phyloP scores from a whole-genome alignment of 2,329 filamentous ascomycete genomes.

The Paraphoma chrysanthemicola region DNA sequence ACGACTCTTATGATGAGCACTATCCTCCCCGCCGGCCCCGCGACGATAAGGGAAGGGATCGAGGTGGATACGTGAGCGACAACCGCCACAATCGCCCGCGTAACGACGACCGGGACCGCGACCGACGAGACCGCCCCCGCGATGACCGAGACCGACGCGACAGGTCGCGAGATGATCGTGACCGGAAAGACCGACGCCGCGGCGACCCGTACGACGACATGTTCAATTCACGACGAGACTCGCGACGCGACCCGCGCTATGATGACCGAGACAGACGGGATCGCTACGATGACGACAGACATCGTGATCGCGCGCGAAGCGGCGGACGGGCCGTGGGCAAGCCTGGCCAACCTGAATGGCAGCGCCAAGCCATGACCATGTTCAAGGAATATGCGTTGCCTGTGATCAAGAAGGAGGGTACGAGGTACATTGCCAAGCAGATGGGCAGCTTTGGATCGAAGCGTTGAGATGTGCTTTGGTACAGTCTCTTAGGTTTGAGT shows the following conservation, averaged over 20 bases:
- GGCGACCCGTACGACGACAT: constrained; percentile 28
- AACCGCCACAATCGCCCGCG: constrained; percentile 30
- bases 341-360: constrained; percentile 33
- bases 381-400: constrained; percentile 43
- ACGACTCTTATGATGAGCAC: constrained; percentile 38
- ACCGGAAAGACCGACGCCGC: constrained; percentile 16
- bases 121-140: constrained; percentile 20
- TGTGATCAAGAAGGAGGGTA: constrained; percentile 42
- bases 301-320: constrained; percentile 22
- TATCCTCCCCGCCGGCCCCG: constrained; percentile 22
- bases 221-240: constrained; percentile 15
- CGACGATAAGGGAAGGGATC: constrained; percentile 19
- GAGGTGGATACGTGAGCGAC: constrained; percentile 36
- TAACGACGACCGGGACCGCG: constrained; percentile 13
- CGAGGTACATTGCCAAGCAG: constrained; percentile 40
- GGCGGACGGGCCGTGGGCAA: constrained; percentile 17
- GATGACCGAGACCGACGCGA: constrained; percentile 17
- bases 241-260: constrained; percentile 21
- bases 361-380: constrained; percentile 39
- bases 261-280: constrained; percentile 17
- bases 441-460: constrained; percentile 28
- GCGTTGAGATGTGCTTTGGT: constrained; percentile 6
- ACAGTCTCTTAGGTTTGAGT: not conserved
- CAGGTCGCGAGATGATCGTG: constrained; percentile 17
- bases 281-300: constrained; percentile 10